Percentiles rank a stretch among this genome's conserved stretches.
These are phyloP conservation scores for Candida pseudoviswanathii DNA, from an alignment of 1,139 yeast species.

Conservation along the genomic window DNA sequence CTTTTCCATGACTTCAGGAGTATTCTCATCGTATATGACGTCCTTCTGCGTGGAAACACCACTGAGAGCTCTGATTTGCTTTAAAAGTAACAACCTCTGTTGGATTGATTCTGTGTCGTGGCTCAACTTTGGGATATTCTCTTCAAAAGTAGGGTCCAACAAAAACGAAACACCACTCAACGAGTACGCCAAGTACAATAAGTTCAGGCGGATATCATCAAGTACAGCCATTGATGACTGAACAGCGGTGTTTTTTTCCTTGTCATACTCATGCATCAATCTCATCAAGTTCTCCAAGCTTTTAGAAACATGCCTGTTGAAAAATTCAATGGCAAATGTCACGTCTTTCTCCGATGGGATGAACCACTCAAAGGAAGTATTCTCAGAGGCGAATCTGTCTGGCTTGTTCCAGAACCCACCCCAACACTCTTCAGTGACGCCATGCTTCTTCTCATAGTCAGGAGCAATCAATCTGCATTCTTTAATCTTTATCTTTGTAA, in stretches of 20 bases:
- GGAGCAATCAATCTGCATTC: constrained; percentile 60
- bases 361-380: constrained; percentile 72
- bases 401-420: constrained; percentile 67
- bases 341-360: constrained; percentile 62
- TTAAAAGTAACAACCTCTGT: constrained; percentile 34
- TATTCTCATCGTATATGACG: constrained; percentile 29
- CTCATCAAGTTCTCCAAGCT: constrained; percentile 46
- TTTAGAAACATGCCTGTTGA: constrained; percentile 50
- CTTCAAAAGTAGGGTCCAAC: constrained; percentile 67
- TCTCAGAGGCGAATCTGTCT: constrained; percentile 38
- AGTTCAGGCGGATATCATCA: constrained; percentile 57
- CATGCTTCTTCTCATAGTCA: constrained; percentile 26
- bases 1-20: constrained; percentile 39
- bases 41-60: constrained; percentile 25
- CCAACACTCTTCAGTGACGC: constrained; percentile 61
- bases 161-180: constrained; percentile 76
- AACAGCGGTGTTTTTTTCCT: constrained; percentile 11
- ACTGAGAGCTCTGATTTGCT: constrained; percentile 32
- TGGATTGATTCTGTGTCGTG: constrained; percentile 39
- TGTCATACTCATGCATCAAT: constrained; percentile 33
- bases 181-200: constrained; percentile 60
- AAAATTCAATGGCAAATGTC: constrained; percentile 61
- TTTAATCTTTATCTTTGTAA: constrained; percentile 59
- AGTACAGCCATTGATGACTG: constrained; percentile 27
- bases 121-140: constrained; percentile 43